These are phyloP conservation scores for Emmonsia crescens DNA, from an alignment of 2,329 filamentous ascomycete genomes.

Conservation along the genomic window DNA sequence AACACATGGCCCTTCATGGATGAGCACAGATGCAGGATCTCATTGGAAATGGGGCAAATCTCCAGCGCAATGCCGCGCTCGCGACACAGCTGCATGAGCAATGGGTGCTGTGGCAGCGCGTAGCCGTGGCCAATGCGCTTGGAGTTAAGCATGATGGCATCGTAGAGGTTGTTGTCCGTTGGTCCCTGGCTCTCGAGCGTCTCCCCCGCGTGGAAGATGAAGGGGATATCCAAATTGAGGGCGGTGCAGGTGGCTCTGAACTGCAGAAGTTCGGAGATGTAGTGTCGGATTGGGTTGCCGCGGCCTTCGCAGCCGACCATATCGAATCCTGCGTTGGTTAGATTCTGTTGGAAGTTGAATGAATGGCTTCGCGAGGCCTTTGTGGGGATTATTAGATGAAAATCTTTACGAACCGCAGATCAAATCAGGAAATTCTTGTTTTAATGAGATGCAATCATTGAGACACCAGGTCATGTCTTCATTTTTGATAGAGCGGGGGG, in stretches of 20 bases:
- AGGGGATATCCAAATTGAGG: slow-evolving; percentile 71
- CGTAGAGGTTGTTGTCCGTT: slow-evolving; percentile 77
- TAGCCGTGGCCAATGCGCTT: slow-evolving; percentile 83
- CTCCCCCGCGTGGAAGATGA: slow-evolving; percentile 94
- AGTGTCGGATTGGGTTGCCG: slow-evolving; percentile 62
- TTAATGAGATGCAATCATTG: slow-evolving; percentile 4
- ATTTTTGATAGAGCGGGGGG: neutral
- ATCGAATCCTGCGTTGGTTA: slow-evolving; percentile 58
- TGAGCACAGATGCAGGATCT: slow-evolving; percentile 67
- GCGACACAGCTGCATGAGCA: slow-evolving; percentile 79
- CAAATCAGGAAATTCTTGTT: slow-evolving; percentile 2
- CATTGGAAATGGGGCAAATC: slow-evolving; percentile 83
- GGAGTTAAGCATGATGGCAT: slow-evolving; percentile 76
- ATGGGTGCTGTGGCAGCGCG: slow-evolving; percentile 80
- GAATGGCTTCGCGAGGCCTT: neutral
- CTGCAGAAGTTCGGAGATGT: slow-evolving; percentile 83
- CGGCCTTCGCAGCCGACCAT: slow-evolving; percentile 78
- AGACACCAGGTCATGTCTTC: slow-evolving; percentile 6
- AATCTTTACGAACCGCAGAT: slow-evolving; percentile 6
- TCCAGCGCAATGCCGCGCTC: slow-evolving; percentile 82
- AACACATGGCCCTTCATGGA: slow-evolving; percentile 70
- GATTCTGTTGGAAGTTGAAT: neutral
- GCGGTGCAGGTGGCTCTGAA: slow-evolving; percentile 76
- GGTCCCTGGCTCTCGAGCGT: slow-evolving; percentile 66
- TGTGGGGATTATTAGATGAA: neutral